Conservation (phyloP, 768 basidiomycete species). For the Lactarius sanguifluus region DNA sequence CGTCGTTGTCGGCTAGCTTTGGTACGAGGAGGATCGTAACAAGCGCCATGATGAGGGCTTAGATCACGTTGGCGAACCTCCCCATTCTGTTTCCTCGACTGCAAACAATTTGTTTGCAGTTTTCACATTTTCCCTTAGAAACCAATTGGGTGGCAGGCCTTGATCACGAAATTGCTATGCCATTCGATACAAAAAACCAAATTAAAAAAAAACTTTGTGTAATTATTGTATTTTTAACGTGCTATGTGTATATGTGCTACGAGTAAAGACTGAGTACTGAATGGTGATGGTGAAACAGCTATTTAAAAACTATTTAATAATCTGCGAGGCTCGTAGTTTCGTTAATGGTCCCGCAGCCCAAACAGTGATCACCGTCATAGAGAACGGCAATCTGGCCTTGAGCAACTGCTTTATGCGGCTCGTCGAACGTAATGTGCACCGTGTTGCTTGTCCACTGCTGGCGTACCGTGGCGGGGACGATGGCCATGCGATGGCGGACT, state of each 20-base stretch:
- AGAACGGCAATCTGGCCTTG: conserved; percentile 80
- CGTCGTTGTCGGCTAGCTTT: not conserved
- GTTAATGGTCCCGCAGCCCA: conserved; percentile 77
- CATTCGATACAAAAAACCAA: conserved; percentile 2
- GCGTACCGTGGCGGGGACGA: conserved; percentile 37
- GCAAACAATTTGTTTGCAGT: conserved; percentile 1
- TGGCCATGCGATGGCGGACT: conserved; percentile 68
- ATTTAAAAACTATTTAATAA: no score
- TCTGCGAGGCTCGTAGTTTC: conserved; percentile 2
- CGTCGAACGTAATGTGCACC: conserved; percentile 52
- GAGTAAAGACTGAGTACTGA: not conserved
- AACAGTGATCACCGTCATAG: conserved; percentile 73
- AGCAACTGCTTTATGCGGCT: conserved; percentile 65
- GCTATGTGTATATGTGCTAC: not conserved
- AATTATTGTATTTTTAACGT: not conserved
- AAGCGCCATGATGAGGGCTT: not conserved
- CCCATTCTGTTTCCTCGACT: not conserved
- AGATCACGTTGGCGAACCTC: conserved; percentile 1
- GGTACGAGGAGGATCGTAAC: not conserved
- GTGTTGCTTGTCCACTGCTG: conserved; percentile 26
- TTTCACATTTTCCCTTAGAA: conserved; percentile 13
- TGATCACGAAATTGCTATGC: conserved; percentile 12
- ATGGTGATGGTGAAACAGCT: not conserved
- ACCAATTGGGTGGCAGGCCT: conserved; percentile 2
- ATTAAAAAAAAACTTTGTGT: not conserved